Evolutionary conservation across 2,329 filamentous ascomycete species (phyloP).

Genomic region (Thielaviopsis cerberus): DNA sequence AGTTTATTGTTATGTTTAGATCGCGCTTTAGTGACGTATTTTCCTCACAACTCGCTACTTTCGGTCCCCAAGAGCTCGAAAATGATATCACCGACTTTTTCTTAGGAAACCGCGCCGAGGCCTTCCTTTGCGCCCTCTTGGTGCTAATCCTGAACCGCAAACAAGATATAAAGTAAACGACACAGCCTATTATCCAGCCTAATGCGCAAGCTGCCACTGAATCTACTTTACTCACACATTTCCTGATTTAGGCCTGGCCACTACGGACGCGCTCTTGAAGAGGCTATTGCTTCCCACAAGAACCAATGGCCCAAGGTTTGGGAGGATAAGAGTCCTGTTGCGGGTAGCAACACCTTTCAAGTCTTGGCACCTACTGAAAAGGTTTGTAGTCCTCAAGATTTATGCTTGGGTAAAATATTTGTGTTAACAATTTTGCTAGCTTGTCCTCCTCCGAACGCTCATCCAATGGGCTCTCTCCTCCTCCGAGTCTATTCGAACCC

Average conservation of each 20-base stretch:
- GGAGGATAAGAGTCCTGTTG: conserved; percentile 66
- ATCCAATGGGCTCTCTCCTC: conserved; percentile 78
- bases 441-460: conserved; percentile 65
- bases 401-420: background rate
- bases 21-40: conserved; percentile 82
- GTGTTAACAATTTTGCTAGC: conserved; percentile 28
- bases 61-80: conserved; percentile 91
- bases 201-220: background rate
- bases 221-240: background rate
- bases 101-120: conserved; percentile 71
- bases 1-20: conserved; percentile 98
- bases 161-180: conserved; percentile 81
- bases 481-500: conserved; percentile 62
- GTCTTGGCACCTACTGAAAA: conserved; percentile 65
- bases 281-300: conserved; percentile 70
- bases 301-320: conserved; percentile 76
- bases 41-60: conserved; percentile 68
- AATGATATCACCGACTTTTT: conserved; percentile 58
- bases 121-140: conserved; percentile 74
- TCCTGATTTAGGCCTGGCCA: conserved; percentile 54
- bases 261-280: conserved; percentile 81
- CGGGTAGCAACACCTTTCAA: conserved; percentile 62
- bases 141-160: conserved; percentile 86
- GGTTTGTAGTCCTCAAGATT: conserved; percentile 30
- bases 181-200: background rate